A percentile compares a stretch with the other conserved stretches of the same genome.
phyloP scores from a whole-genome alignment of 768 basidiomycete species.

The Serendipita indica region DNA sequence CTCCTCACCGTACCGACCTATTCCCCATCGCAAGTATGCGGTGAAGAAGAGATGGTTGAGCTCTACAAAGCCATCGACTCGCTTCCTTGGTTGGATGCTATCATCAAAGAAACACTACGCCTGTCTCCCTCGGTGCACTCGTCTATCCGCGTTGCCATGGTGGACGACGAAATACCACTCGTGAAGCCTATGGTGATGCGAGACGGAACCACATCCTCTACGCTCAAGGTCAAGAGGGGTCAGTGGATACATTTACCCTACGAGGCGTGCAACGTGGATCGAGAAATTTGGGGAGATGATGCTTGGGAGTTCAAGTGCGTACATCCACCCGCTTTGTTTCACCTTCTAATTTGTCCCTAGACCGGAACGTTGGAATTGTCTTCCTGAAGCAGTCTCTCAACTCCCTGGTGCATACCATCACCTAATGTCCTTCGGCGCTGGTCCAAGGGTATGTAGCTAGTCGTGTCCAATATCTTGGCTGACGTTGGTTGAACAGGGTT shows the following conservation, averaged over 20 bases:
- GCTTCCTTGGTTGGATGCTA: conserved; percentile 61
- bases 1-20: conserved; percentile 24
- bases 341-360: conserved; percentile 25
- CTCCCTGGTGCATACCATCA: conserved; percentile 60
- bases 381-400: conserved; percentile 52
- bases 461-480: conserved; percentile 8
- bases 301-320: conserved; percentile 70
- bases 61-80: conserved; percentile 40
- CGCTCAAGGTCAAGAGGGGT: conserved; percentile 40
- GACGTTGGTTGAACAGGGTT: conserved; percentile 36
- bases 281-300: conserved; percentile 62
- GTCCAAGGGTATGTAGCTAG: conserved; percentile 50
- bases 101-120: conserved; percentile 61
- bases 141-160: conserved; percentile 60
- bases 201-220: conserved; percentile 29
- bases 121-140: conserved; percentile 70
- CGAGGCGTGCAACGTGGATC: conserved; percentile 68
- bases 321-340: neutral
- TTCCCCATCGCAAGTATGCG: conserved; percentile 17
- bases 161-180: conserved; percentile 65
- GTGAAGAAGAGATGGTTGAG: conserved; percentile 44
- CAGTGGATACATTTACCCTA: conserved; percentile 64
- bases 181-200: conserved; percentile 41
- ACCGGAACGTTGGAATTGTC: conserved; percentile 67
- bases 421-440: conserved; percentile 62